phyloP scores from a whole-genome alignment of 2,329 filamentous ascomycete genomes.

The Sporothrix schenckii region DNA sequence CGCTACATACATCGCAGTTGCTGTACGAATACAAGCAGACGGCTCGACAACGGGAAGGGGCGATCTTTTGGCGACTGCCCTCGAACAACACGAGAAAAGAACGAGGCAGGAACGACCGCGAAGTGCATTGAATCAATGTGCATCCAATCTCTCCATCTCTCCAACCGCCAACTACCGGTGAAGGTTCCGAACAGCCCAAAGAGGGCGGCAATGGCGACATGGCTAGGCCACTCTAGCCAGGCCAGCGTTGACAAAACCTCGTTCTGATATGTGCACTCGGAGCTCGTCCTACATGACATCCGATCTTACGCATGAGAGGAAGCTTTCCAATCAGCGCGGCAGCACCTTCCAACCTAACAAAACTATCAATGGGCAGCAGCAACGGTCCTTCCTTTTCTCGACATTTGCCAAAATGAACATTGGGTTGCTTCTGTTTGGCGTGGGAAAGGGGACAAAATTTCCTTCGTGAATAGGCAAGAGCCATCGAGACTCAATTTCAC shows the following conservation, averaged over 20 bases:
- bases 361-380: neutral
- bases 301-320: no score
- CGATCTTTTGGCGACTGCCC: neutral
- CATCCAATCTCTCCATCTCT: neutral
- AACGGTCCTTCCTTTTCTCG: neutral
- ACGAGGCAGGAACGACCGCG: neutral
- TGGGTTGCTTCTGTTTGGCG: conserved; percentile 9
- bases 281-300: neutral
- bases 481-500: neutral
- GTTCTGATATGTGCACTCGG: conserved; percentile 5
- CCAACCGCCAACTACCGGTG: conserved; percentile 18
- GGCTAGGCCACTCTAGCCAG: neutral
- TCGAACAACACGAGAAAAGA: neutral
- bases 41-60: neutral
- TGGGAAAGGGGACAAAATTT: neutral
- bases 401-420: neutral
- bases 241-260: neutral
- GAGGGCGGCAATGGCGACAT: conserved; percentile 17
- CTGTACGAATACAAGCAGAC: conserved; percentile 3
- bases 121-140: neutral
- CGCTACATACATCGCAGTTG: neutral
- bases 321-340: neutral
- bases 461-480: neutral
- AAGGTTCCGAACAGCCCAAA: conserved; percentile 4
- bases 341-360: neutral